Percentiles rank a stretch among this genome's conserved stretches.
Conservation (phyloP, 306 rosid genomes). For the Abrus pulchellus region DNA sequence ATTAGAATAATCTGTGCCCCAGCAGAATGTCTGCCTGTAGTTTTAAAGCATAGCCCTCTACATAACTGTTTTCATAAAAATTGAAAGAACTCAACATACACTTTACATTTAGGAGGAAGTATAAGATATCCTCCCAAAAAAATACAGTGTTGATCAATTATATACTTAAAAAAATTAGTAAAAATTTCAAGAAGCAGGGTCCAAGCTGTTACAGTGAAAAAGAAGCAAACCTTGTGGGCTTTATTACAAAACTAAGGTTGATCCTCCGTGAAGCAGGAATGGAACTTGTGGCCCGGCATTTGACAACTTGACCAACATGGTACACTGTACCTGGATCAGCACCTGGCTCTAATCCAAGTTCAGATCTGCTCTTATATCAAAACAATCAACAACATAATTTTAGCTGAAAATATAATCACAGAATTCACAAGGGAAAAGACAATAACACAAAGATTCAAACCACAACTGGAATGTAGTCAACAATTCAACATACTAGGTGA, state of each 20-base stretch:
- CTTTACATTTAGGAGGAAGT: background rate
- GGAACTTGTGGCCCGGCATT: slow-evolving; percentile 77
- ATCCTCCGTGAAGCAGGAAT: slow-evolving; percentile 80
- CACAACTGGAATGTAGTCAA: slow-evolving; percentile 17
- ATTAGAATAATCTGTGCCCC: slow-evolving; percentile 36
- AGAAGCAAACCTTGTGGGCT: slow-evolving; percentile 75
- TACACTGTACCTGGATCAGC: slow-evolving; percentile 72
- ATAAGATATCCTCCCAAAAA: slow-evolving; percentile 16
- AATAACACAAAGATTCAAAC: slow-evolving; percentile 13
- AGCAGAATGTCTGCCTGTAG: background rate
- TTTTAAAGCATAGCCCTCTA: slow-evolving; percentile 23
- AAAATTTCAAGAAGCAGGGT: slow-evolving; percentile 19
- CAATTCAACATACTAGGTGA: background rate
- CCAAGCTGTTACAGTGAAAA: slow-evolving; percentile 10
- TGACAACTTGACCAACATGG: slow-evolving; percentile 92
- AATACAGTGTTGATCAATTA: slow-evolving; percentile 1
- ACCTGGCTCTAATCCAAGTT: slow-evolving; percentile 90
- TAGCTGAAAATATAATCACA: background rate
- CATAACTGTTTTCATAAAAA: slow-evolving; percentile 19
- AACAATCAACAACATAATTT: slow-evolving; percentile 42
- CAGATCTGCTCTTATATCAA: slow-evolving; percentile 71
- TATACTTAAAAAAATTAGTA: slow-evolving; percentile 1
- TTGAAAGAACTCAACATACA: slow-evolving; percentile 8
- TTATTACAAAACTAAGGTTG: slow-evolving; percentile 87
- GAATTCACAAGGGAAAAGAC: slow-evolving; percentile 13